Conservation (phyloP, 371 early-diverging fungal species). For the Mucor circinelloides region DNA sequence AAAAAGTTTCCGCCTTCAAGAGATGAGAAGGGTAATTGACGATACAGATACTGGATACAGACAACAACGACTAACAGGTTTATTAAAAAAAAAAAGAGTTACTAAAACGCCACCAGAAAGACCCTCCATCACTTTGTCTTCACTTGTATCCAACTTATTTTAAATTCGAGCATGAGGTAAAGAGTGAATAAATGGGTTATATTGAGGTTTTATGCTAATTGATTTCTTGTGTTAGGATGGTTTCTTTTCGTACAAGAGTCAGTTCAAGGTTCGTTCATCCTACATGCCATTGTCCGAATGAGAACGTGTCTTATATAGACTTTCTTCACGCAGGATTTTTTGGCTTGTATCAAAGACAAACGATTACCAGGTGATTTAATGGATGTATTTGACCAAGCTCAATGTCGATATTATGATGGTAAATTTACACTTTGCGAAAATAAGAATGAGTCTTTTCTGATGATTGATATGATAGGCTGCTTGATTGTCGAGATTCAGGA, state of each 20-base stretch:
- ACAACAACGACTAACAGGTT: neutral
- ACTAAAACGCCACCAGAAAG: constrained; percentile 42
- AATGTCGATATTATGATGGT: constrained; percentile 67
- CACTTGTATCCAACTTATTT: constrained; percentile 67
- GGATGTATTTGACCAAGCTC: constrained; percentile 60
- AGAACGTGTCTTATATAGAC: neutral
- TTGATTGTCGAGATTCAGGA: constrained; percentile 63
- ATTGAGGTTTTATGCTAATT: neutral
- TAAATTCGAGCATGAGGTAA: constrained; percentile 66
- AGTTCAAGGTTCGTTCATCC: constrained; percentile 51
- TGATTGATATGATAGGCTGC: too few relatives aligned
- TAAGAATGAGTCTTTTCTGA: neutral
- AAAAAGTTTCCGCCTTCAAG: constrained; percentile 15
- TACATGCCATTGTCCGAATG: neutral
- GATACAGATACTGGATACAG: neutral
- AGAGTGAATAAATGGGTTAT: neutral
- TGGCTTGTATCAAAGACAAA: constrained; percentile 57
- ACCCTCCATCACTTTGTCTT: constrained; percentile 56
- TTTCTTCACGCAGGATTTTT: constrained; percentile 55
- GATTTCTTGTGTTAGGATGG: constrained; percentile 44
- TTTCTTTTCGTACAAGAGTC: constrained; percentile 66
- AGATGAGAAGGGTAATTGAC: constrained; percentile 20
- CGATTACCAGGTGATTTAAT: constrained; percentile 58
- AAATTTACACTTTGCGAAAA: neutral
- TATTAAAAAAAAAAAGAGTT: constrained; percentile 32